Percentiles rank a stretch among this genome's conserved stretches.
Evolutionary conservation across 169 alveolate species (phyloP).

Genomic region (Plasmodium coatneyi): DNA sequence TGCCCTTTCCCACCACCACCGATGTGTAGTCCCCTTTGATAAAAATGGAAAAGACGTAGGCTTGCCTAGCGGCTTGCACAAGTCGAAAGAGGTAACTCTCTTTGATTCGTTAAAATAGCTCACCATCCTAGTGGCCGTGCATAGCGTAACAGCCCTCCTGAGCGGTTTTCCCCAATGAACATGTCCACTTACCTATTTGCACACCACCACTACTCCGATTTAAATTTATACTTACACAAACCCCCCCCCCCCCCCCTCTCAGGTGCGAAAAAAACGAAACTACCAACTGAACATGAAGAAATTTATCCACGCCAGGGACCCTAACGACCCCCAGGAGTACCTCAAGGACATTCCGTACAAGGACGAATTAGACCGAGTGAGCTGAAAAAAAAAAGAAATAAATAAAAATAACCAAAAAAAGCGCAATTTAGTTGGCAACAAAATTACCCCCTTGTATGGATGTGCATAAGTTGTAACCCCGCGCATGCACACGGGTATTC

Average conservation of each 20-base stretch:
- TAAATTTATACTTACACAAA: background rate
- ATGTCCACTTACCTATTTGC: background rate
- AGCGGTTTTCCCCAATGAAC: background rate
- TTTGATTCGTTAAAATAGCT: background rate
- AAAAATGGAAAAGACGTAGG: slow-evolving; percentile 70
- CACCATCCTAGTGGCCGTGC: background rate
- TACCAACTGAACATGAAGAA: slow-evolving; percentile 34
- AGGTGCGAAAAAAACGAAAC: slow-evolving; percentile 21
- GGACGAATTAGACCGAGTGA: slow-evolving; percentile 69
- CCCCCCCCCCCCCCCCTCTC: background rate
- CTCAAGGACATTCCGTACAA: slow-evolving; percentile 72
- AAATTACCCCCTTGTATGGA: background rate
- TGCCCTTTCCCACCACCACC: background rate
- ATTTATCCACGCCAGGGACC: slow-evolving; percentile 49
- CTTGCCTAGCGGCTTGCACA: slow-evolving; percentile 25
- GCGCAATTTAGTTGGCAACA: background rate
- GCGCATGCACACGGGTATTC: background rate
- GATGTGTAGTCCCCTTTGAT: slow-evolving; percentile 13
- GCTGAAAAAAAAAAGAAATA: background rate
- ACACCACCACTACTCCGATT: background rate
- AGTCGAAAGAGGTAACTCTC: slow-evolving; percentile 1
- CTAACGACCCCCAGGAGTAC: slow-evolving; percentile 64
- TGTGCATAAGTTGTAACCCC: background rate
- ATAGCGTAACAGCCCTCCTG: background rate
- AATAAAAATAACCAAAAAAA: background rate